Base-by-base conservation (phyloP, 1,139 yeast genomes). In the Nakaseomyces kungkrabaensis region DNA sequence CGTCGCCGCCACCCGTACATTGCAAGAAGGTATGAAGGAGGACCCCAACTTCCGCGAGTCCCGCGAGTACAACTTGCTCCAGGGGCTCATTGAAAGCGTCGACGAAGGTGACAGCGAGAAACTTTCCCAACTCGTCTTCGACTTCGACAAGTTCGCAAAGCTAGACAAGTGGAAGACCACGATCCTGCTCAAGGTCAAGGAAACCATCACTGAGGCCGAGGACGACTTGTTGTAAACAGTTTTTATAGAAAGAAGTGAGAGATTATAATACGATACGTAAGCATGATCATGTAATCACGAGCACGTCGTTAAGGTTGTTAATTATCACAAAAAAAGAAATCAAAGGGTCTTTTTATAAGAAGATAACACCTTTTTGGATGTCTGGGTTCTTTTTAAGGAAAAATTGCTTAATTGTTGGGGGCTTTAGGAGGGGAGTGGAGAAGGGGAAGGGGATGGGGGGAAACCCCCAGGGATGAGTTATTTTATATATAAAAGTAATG, bases 141-240 rank as follows among this genome's bases (percentile, higher is more conserved):
- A 86, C 56, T 92, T 71, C 62, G 98, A 92, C 67, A 95, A 87
- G 67, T 89, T 86, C 67, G 75, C 83, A 58, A 88, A 89, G 68
- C 79, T 92, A 52, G 98, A 94, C 67, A 87, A 85, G 61, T 84
- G 95, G 82, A 89, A 87, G 73, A 87, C 96, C n/a, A 81, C 86
- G 37, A 73, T 92, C 51, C 75, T 94, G 58, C 76, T 90, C 62
- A 84, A 84, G 69, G 81, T 92, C 60, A 92, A 92, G 73, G 84
- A 78, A 57, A 70, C 78, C 6, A 83, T 87, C 48, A 79, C 79
- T 45, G 83, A 80, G 52, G 85, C 82, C 47, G 95, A 85, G 51
- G 95, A 87, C 51, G 82, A 79, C 55, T 51, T 65, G 25, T 56
- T 63, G 49, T 63, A 53, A 17, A 17, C 22, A 26, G 10, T 25